These are phyloP conservation scores for Seiridium unicorne DNA, from an alignment of 2,329 filamentous ascomycete species.

Conservation along the genomic window DNA sequence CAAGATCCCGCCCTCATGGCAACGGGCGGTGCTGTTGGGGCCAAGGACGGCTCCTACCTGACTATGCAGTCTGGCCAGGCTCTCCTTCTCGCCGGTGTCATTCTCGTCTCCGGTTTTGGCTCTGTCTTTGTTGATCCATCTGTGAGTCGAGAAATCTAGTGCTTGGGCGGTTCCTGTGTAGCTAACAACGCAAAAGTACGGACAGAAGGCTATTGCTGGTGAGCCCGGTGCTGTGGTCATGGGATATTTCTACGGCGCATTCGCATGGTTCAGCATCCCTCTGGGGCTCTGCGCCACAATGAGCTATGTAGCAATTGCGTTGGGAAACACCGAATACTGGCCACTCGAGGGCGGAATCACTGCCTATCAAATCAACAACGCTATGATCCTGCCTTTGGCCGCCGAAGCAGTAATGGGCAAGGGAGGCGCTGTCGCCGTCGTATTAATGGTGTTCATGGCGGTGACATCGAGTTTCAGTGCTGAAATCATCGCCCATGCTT, in stretches of 20 bases:
- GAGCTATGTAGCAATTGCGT: slow-evolving; percentile 63
- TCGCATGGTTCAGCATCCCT: slow-evolving; percentile 71
- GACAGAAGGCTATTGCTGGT: slow-evolving; percentile 71
- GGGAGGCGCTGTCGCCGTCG: slow-evolving; percentile 63
- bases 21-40: slow-evolving; percentile 55
- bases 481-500: slow-evolving; percentile 68
- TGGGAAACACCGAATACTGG: slow-evolving; percentile 58
- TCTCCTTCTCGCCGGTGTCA: slow-evolving; percentile 70
- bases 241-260: slow-evolving; percentile 66
- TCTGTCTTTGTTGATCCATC: slow-evolving; percentile 65
- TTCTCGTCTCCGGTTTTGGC: slow-evolving; percentile 64
- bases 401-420: slow-evolving; percentile 65
- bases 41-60: slow-evolving; percentile 64
- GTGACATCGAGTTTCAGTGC: slow-evolving; percentile 67
- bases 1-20: slow-evolving; percentile 48
- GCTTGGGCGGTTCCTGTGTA: background rate
- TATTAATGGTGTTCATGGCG: slow-evolving; percentile 70
- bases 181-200: slow-evolving; percentile 42
- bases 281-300: slow-evolving; percentile 69
- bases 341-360: slow-evolving; percentile 56
- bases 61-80: slow-evolving; percentile 67
- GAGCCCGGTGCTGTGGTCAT: slow-evolving; percentile 65
- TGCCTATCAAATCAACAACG: slow-evolving; percentile 60
- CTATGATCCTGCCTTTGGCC: slow-evolving; percentile 65
- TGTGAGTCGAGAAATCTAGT: background rate